Conservation (phyloP, 2,329 filamentous ascomycete genomes). For the Ilyonectria mors-panacis region DNA sequence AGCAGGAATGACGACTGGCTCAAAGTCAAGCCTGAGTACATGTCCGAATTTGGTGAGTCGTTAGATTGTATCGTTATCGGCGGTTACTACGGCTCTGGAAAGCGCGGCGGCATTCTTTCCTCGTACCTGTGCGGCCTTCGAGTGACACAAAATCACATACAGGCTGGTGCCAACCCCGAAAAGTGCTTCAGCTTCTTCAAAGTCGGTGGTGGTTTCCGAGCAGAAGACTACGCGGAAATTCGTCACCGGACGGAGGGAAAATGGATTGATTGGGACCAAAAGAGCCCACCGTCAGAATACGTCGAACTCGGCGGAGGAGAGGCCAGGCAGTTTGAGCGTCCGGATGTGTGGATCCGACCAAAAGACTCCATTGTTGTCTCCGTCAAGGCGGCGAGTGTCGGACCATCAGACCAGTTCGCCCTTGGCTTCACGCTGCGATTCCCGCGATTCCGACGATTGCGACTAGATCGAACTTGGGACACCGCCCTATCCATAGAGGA, state of each 20-base stretch:
- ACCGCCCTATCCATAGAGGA: constrained; percentile 83
- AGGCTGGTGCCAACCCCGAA: constrained; percentile 72
- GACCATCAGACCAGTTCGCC: constrained; percentile 82
- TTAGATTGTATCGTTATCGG: constrained; percentile 92
- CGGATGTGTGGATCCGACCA: constrained; percentile 94
- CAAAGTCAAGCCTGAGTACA: constrained; percentile 99
- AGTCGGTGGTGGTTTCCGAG: constrained; percentile 93
- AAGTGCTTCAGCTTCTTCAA: constrained; percentile 97
- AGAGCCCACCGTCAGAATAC: constrained; percentile 81
- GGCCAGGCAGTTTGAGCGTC: constrained; percentile 78
- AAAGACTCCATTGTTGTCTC: constrained; percentile 89
- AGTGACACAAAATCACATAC: constrained; percentile 77
- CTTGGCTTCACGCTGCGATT: constrained; percentile 87
- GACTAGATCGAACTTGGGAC: constrained; percentile 88
- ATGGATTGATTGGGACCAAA: constrained; percentile 88
- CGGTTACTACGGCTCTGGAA: constrained; percentile 92
- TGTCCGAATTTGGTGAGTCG: constrained; percentile 95
- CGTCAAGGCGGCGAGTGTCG: constrained; percentile 88
- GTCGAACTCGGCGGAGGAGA: constrained; percentile 87
- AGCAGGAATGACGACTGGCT: constrained; percentile 97
- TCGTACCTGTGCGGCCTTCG: constrained; percentile 93
- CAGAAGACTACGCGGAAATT: constrained; percentile 87
- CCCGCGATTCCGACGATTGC: constrained; percentile 86
- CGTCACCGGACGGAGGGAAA: constrained; percentile 90
- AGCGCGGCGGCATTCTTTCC: constrained; percentile 84